phyloP scores from a whole-genome alignment of 108 stramenopile species.

The Nitzschia inconspicua region DNA sequence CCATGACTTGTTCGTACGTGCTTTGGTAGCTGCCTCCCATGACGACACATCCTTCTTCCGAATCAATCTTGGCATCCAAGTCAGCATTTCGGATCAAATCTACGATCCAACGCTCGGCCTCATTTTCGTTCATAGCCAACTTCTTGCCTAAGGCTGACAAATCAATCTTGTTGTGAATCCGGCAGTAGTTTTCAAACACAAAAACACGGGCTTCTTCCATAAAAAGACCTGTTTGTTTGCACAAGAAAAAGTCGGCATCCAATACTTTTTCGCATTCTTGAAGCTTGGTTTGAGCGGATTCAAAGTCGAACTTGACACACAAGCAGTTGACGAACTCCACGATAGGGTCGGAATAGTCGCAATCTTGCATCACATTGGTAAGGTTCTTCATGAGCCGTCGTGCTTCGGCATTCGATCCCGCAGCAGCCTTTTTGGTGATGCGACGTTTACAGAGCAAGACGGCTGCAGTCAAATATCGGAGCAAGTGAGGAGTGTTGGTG shows the following conservation, averaged over 20 bases:
- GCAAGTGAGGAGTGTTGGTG: conserved; percentile 97
- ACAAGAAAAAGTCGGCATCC: conserved; percentile 95
- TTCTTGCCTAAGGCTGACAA: conserved; percentile 90
- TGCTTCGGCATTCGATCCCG: conserved; percentile 54
- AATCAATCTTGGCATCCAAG: conserved; percentile 97
- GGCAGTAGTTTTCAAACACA: conserved; percentile 99
- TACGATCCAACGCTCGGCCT: conserved; percentile 98
- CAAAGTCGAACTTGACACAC: conserved; percentile 98
- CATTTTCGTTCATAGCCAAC: conserved; percentile 90
- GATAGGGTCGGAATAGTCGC: conserved; percentile 95
- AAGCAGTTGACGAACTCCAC: conserved; percentile 96
- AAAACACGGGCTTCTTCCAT: conserved; percentile 98
- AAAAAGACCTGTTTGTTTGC: conserved; percentile 89
- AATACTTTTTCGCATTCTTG: conserved; percentile 85
- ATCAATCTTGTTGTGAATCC: conserved; percentile 99
- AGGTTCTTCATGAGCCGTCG: conserved; percentile 81
- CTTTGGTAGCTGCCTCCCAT: conserved; percentile 84
- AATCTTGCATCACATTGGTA: conserved; percentile 89
- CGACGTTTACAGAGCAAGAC: conserved; percentile 93
- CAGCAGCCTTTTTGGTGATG: conserved; percentile 67
- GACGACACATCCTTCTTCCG: conserved; percentile 90
- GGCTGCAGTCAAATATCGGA: conserved; percentile 95
- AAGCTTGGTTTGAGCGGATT: conserved; percentile 90
- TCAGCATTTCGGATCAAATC: conserved; percentile 94
- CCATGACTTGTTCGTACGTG: conserved; percentile 92